Percentiles rank a stretch among this genome's conserved stretches.
Evolutionary conservation across 2,329 filamentous ascomycete genomes (phyloP).

Genomic region (Trichoderma aggressivum): DNA sequence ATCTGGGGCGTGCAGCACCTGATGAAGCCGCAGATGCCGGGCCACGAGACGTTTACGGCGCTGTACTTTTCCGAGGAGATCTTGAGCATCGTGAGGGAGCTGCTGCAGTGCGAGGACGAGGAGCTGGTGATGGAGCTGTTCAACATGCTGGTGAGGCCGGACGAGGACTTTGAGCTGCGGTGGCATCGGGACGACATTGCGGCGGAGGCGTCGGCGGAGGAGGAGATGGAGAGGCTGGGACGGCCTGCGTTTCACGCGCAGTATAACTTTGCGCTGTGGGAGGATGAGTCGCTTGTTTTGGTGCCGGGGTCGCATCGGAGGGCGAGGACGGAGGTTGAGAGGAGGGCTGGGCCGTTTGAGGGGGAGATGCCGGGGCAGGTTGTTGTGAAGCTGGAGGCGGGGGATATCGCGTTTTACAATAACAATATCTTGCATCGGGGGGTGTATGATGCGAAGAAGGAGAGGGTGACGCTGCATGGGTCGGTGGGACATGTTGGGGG

Average conservation of each 20-base stretch:
- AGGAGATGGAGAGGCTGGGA: conserved; percentile 61
- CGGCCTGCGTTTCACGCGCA: conserved; percentile 71
- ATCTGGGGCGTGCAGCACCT: conserved; percentile 92
- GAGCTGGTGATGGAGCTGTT: conserved; percentile 82
- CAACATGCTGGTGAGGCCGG: conserved; percentile 77
- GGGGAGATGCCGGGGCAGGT: conserved; percentile 59
- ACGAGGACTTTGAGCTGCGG: conserved; percentile 65
- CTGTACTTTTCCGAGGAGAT: conserved; percentile 70
- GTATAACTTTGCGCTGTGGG: conserved; percentile 80
- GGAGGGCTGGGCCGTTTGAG: conserved; percentile 64
- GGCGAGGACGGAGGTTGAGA: conserved; percentile 66
- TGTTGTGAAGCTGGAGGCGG: conserved; percentile 63
- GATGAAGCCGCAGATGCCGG: conserved; percentile 67
- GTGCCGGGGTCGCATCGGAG: conserved; percentile 74
- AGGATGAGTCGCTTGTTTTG: conserved; percentile 70
- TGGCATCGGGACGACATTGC: conserved; percentile 87
- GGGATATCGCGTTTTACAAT: conserved; percentile 84
- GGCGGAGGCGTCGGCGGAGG: conserved; percentile 59
- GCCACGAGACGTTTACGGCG: conserved; percentile 57
- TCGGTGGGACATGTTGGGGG: conserved; percentile 62
- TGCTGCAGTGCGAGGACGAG: conserved; percentile 57
- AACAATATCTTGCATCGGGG: conserved; percentile 82
- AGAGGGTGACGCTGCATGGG: conserved; percentile 70
- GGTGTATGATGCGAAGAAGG: conserved; percentile 55
- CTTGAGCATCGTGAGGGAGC: conserved; percentile 58